These are phyloP conservation scores for Peronospora destructor DNA, from an alignment of 352 stramenopile genomes.

Conservation along the genomic window DNA sequence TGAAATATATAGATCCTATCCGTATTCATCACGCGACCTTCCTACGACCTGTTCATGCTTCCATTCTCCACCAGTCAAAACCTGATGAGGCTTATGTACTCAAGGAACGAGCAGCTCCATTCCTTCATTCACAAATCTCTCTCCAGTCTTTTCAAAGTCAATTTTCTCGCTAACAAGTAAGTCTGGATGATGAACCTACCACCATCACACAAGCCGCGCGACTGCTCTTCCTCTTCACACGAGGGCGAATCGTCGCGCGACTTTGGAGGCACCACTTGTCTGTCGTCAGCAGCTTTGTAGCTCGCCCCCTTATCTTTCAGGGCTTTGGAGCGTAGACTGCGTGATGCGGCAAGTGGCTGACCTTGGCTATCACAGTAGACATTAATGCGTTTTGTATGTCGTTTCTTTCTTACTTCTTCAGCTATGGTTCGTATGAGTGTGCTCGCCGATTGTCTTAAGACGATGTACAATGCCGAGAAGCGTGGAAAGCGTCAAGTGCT, in stretches of 20 bases:
- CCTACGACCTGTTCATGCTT: not conserved
- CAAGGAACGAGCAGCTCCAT: not conserved
- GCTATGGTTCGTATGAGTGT: constrained; percentile 99
- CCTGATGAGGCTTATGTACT: too few relatives aligned
- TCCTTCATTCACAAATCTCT: constrained; percentile 36
- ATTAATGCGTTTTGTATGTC: constrained; percentile 38
- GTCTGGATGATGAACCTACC: constrained; percentile 3
- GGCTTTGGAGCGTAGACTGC: constrained; percentile 17
- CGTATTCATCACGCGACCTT: constrained; percentile 1
- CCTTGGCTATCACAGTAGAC: constrained; percentile 49
- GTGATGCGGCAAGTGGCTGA: constrained; percentile 28
- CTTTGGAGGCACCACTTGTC: constrained; percentile 53
- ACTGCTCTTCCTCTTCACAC: constrained; percentile 3
- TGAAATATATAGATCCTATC: too few relatives aligned
- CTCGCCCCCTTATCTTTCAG: constrained; percentile 4
- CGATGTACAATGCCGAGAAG: constrained; percentile 99
- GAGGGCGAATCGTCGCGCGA: constrained; percentile 31
- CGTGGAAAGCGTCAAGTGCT: constrained; percentile 99
- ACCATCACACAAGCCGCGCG: constrained; percentile 26
- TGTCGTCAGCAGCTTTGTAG: constrained; percentile 9
- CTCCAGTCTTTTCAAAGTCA: constrained; percentile 30
- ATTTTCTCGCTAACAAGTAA: constrained; percentile 25
- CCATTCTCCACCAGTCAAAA: constrained; percentile 8
- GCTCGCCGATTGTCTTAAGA: constrained; percentile 99
- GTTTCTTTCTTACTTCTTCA: constrained; percentile 18